A percentile compares a stretch with the other conserved stretches of the same genome.
These are phyloP conservation scores for Petunia secreta DNA, from an alignment of 257 asterid species.

Conservation along the genomic window DNA sequence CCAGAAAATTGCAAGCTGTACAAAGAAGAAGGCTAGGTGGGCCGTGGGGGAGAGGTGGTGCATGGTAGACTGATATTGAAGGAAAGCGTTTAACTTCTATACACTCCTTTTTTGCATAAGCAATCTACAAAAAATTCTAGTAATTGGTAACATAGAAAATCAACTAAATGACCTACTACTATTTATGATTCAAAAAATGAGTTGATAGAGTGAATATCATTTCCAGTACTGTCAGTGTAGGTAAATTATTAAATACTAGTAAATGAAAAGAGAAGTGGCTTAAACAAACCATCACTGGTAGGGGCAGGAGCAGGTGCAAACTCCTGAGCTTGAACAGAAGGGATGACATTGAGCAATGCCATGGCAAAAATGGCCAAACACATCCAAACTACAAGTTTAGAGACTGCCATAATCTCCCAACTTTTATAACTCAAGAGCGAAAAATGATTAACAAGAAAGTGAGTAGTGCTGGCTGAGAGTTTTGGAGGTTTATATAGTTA, in stretches of 20 bases:
- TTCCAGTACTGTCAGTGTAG: too few relatives aligned
- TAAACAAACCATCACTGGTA: slow-evolving; percentile 41
- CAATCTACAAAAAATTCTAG: too few relatives aligned
- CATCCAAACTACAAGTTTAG: slow-evolving; percentile 23
- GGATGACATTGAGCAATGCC: slow-evolving; percentile 23
- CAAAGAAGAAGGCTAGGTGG: background rate
- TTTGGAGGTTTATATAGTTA: slow-evolving; percentile 22
- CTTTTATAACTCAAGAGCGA: slow-evolving; percentile 9
- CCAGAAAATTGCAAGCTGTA: too few relatives aligned
- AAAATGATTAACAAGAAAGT: background rate
- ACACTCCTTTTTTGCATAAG: too few relatives aligned
- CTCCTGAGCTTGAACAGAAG: slow-evolving; percentile 37
- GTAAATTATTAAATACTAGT: background rate
- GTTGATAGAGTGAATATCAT: too few relatives aligned
- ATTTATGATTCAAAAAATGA: too few relatives aligned
- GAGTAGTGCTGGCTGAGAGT: background rate
- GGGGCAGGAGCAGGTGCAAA: slow-evolving; percentile 49
- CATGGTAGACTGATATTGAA: background rate
- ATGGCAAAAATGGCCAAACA: slow-evolving; percentile 30
- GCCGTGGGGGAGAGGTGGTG: background rate
- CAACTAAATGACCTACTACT: background rate
- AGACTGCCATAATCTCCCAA: background rate
- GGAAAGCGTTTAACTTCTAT: too few relatives aligned
- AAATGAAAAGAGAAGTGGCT: background rate
- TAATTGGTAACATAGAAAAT: too few relatives aligned